Conservation (phyloP, 768 basidiomycete species). For the Suillus luteus region DNA sequence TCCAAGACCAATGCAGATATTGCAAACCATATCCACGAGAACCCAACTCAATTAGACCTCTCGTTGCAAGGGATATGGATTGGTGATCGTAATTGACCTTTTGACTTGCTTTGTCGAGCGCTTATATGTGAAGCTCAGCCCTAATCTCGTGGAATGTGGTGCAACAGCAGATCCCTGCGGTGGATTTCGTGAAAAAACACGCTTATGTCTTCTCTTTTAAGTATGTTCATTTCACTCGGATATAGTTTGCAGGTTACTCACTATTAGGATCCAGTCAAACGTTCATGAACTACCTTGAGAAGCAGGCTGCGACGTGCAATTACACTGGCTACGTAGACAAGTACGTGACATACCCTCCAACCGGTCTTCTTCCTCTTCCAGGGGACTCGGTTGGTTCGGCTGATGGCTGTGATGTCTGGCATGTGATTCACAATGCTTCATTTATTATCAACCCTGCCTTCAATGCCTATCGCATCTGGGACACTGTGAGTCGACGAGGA, state of each 20-base stretch:
- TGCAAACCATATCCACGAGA: neutral
- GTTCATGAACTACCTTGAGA: no score
- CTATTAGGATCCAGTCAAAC: no score
- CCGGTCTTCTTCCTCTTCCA: conserved; percentile 65
- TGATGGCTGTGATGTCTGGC: conserved; percentile 68
- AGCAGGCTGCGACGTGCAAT: no score
- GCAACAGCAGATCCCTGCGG: neutral
- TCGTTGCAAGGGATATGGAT: conserved; percentile 1
- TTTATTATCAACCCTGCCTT: conserved; percentile 71
- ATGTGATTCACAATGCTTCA: conserved; percentile 60
- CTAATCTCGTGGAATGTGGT: neutral
- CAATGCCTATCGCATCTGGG: conserved; percentile 76
- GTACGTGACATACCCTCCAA: conserved; percentile 68
- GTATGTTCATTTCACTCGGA: neutral
- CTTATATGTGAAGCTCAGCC: neutral
- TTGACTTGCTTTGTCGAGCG: neutral
- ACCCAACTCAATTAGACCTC: neutral
- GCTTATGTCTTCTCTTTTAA: neutral
- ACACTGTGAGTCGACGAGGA: conserved; percentile 44
- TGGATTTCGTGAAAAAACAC: neutral
- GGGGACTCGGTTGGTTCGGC: conserved; percentile 48
- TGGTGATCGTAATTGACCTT: neutral
- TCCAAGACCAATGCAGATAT: neutral
- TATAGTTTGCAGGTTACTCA: no score
- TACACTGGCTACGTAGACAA: conserved; percentile 34